phyloP scores from a whole-genome alignment of 768 basidiomycete genomes.

The Pleurotus tuoliensis region DNA sequence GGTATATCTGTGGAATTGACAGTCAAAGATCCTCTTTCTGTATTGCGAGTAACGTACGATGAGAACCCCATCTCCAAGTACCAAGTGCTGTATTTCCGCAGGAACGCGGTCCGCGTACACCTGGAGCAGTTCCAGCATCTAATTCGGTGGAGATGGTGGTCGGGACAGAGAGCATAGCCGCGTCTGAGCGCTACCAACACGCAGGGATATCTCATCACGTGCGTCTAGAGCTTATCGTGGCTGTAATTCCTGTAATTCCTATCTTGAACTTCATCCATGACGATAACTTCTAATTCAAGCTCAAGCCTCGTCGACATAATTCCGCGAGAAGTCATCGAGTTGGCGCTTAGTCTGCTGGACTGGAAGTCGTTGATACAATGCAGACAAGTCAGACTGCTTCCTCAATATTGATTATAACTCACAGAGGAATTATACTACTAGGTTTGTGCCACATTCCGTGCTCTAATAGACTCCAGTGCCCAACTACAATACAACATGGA shows the following conservation, averaged over 20 bases:
- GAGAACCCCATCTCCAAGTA: conserved; percentile 50
- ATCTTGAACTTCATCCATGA: too few relatives aligned
- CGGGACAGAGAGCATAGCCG: background rate
- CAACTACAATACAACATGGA: conserved; percentile 40
- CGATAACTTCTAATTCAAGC: too few relatives aligned
- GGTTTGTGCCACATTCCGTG: conserved; percentile 30
- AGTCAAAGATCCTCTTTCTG: background rate
- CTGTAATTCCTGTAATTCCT: too few relatives aligned
- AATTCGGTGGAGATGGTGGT: background rate
- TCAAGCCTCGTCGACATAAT: background rate
- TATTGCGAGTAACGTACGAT: conserved; percentile 42
- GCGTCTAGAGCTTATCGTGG: too few relatives aligned
- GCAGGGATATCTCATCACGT: too few relatives aligned
- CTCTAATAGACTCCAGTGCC: conserved; percentile 23
- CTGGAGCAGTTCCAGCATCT: conserved; percentile 40
- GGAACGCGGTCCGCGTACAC: conserved; percentile 46
- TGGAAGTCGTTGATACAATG: conserved; percentile 20
- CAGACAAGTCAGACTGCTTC: conserved; percentile 16
- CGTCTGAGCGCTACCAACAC: conserved; percentile 2
- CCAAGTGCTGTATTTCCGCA: conserved; percentile 52
- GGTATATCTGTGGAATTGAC: conserved; percentile 50
- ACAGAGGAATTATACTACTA: conserved; percentile 3
- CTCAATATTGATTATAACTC: background rate
- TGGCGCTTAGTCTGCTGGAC: conserved; percentile 13
- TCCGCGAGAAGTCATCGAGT: conserved; percentile 16